Evolutionary conservation across 306 rosid genomes (phyloP).

Genomic region (Heteromeles arbutifolia): DNA sequence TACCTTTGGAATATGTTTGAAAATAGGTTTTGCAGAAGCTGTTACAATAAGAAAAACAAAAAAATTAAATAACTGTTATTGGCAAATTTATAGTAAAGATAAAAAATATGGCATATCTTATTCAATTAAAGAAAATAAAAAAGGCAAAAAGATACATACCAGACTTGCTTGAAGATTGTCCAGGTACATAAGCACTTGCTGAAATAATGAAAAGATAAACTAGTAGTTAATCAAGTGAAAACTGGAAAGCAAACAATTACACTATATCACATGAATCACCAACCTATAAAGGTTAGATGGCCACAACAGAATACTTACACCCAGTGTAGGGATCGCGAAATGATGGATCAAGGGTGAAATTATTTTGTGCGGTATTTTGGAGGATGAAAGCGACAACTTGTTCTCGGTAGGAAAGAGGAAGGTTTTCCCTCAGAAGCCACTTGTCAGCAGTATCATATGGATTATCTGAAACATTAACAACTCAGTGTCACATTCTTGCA

Average conservation of each 20-base stretch:
- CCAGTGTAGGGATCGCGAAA: slow-evolving; percentile 92
- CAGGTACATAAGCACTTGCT: slow-evolving; percentile 86
- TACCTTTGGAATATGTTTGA: slow-evolving; percentile 98
- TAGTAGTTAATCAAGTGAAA: slow-evolving; percentile 17
- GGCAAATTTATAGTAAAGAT: not conserved
- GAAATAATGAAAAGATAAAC: slow-evolving; percentile 17
- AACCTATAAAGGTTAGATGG: slow-evolving; percentile 3
- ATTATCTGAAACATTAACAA: slow-evolving; percentile 52
- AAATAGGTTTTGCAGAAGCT: slow-evolving; percentile 57
- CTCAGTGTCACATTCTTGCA: slow-evolving; percentile 5
- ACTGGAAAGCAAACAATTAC: slow-evolving; percentile 4
- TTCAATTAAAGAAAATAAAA: not conserved
- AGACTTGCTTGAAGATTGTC: slow-evolving; percentile 52
- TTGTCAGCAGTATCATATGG: slow-evolving; percentile 83
- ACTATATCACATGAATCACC: slow-evolving; percentile 5
- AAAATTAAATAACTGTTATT: not conserved
- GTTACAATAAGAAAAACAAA: slow-evolving; percentile 22
- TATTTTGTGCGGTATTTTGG: slow-evolving; percentile 80
- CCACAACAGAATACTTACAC: slow-evolving; percentile 42
- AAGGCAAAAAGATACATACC: slow-evolving; percentile 25
- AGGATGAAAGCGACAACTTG: slow-evolving; percentile 89
- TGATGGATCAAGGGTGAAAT: slow-evolving; percentile 62
- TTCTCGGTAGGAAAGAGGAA: slow-evolving; percentile 87
- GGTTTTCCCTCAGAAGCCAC: slow-evolving; percentile 88
- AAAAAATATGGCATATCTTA: not conserved